phyloP scores from a whole-genome alignment of 2,329 filamentous ascomycete genomes.

The Cercospora sesami region DNA sequence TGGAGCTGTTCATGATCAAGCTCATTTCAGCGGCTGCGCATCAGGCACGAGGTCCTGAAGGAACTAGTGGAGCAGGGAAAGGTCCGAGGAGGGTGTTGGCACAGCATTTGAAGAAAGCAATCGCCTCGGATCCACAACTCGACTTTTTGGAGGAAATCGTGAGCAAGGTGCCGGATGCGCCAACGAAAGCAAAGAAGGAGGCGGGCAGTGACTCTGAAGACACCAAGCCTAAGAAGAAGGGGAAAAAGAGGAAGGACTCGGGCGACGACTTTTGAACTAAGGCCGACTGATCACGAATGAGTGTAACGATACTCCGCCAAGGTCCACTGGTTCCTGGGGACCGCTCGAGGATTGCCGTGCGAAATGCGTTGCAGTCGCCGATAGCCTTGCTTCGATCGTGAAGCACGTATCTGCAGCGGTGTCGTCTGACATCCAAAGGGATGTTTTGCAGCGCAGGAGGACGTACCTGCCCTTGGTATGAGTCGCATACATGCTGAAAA shows the following conservation, averaged over 20 bases:
- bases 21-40: constrained; percentile 85
- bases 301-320: not conserved
- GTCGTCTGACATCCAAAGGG: not conserved
- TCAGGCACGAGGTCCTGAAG: constrained; percentile 60
- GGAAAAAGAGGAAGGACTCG: constrained; percentile 34
- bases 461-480: not conserved
- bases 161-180: constrained; percentile 71
- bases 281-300: not conserved
- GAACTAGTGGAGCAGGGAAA: constrained; percentile 26
- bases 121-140: constrained; percentile 85
- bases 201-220: constrained; percentile 36
- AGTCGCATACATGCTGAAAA: not conserved
- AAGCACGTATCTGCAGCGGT: not conserved
- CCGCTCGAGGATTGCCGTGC: not conserved
- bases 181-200: constrained; percentile 47
- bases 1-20: constrained; percentile 97
- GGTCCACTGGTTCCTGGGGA: not conserved
- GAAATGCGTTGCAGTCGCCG: not conserved
- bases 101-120: constrained; percentile 85
- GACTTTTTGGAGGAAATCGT: constrained; percentile 94
- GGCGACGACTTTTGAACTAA: constrained; percentile 32
- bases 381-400: not conserved
- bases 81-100: constrained; percentile 83
- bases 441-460: not conserved
- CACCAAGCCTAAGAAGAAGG: constrained; percentile 28